phyloP scores from a whole-genome alignment of 1,284 basidiomycete genomes.

The Ustilago sp. region DNA sequence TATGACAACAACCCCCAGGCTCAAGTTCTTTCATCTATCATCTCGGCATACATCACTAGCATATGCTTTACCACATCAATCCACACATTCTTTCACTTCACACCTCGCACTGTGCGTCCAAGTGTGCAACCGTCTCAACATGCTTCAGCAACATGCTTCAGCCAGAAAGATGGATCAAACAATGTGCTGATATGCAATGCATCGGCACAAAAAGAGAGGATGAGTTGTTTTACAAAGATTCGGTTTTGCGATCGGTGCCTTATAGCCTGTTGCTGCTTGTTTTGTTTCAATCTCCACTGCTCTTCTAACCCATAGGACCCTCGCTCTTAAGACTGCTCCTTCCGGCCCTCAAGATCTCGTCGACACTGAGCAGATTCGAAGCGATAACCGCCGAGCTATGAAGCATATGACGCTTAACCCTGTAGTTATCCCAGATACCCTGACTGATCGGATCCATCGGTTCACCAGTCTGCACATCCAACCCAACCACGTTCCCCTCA shows the following conservation, averaged over 20 bases:
- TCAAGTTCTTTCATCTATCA: neutral
- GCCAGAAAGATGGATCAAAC: too few relatives aligned
- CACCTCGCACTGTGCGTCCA: neutral
- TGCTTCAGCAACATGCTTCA: too few relatives aligned
- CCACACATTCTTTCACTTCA: neutral
- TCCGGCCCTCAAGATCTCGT: constrained; percentile 94
- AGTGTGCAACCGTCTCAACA: too few relatives aligned
- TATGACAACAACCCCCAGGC: too few relatives aligned
- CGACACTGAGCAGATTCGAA: constrained; percentile 91
- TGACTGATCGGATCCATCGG: constrained; percentile 94
- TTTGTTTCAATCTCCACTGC: neutral
- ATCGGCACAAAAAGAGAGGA: too few relatives aligned
- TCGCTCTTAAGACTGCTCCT: constrained; percentile 65
- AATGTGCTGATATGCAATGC: neutral
- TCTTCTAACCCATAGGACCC: constrained; percentile 48
- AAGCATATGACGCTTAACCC: constrained; percentile 98
- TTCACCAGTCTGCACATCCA: constrained; percentile 93
- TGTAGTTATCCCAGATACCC: constrained; percentile 99
- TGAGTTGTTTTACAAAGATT: constrained; percentile 1
- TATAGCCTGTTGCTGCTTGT: neutral
- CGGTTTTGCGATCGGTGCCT: too few relatives aligned
- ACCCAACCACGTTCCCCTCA: constrained; percentile 80
- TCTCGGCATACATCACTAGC: too few relatives aligned
- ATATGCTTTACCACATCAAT: too few relatives aligned
- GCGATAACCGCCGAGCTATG: constrained; percentile 97